These are phyloP conservation scores for Galerina marginata DNA, from an alignment of 768 basidiomycete species.

Conservation along the genomic window DNA sequence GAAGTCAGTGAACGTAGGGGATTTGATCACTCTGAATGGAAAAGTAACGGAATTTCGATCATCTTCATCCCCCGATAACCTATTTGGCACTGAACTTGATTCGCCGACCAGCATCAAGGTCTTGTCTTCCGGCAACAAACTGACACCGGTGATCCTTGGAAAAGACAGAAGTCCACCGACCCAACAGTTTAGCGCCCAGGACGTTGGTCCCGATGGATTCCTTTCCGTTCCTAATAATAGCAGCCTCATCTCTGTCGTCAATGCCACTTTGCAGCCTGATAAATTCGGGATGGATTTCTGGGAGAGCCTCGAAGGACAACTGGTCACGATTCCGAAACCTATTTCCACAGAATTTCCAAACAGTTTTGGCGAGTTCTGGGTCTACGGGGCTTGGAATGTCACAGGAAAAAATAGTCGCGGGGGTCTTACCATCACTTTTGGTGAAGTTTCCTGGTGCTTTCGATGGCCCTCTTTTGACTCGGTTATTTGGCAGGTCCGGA, in stretches of 20 bases:
- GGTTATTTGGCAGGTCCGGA: conserved; percentile 42
- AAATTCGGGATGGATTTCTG: conserved; percentile 67
- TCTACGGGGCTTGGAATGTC: conserved; percentile 59
- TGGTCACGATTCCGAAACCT: conserved; percentile 58
- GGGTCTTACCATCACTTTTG: conserved; percentile 56
- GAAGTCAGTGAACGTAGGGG: conserved; percentile 49
- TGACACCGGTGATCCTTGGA: conserved; percentile 57
- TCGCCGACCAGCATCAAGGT: conserved; percentile 49
- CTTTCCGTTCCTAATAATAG: conserved; percentile 61
- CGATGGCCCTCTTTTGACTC: conserved; percentile 1
- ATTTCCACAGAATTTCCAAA: conserved; percentile 55
- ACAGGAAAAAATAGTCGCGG: conserved; percentile 61
- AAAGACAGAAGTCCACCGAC: conserved; percentile 59
- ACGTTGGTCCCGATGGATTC: conserved; percentile 58
- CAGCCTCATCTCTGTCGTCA: conserved; percentile 47
- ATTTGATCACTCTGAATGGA: conserved; percentile 50
- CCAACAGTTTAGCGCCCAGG: conserved; percentile 50
- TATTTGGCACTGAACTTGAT: conserved; percentile 54
- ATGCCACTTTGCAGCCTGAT: conserved; percentile 54
- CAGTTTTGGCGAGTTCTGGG: conserved; percentile 62
- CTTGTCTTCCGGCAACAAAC: conserved; percentile 48
- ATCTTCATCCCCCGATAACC: conserved; percentile 45
- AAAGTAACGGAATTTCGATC: conserved; percentile 58
- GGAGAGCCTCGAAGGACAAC: conserved; percentile 63
- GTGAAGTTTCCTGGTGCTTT: conserved; percentile 29